Conservation (phyloP, 148 eudicot species). For the Rhododendron henanense region DNA sequence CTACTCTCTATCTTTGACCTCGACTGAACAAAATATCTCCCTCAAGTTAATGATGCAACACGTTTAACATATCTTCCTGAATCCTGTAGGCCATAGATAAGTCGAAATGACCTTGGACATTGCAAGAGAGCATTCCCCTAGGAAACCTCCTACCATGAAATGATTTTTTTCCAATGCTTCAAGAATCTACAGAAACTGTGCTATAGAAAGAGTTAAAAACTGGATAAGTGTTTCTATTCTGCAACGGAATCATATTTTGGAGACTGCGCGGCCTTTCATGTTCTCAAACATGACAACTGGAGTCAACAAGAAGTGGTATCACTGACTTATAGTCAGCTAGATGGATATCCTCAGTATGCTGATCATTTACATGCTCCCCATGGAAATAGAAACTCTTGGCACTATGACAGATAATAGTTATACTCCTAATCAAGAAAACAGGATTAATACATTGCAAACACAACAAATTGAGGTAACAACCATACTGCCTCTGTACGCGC, state of each 20-base stretch:
- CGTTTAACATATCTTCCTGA: neutral
- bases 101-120: neutral
- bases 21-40: neutral
- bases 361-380: neutral
- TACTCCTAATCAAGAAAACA: neutral
- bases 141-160: neutral
- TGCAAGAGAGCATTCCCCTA: neutral
- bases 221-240: neutral
- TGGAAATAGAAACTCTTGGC: neutral
- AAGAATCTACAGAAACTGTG: neutral
- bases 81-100: neutral
- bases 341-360: neutral
- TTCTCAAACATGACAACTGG: neutral
- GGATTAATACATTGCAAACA: neutral
- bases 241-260: neutral
- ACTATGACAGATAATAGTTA: neutral
- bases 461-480: neutral
- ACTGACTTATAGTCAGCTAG: neutral
- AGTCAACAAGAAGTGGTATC: neutral
- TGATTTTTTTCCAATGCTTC: neutral
- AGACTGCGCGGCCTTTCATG: neutral
- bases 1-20: neutral
- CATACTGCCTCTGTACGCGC: neutral
- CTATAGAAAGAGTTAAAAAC: neutral
- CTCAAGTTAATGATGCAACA: neutral